Evolutionary conservation across 495 filamentous ascomycete species (phyloP), one percentile per base, ranked within the genome.

Genomic region (Penicillium subrubescens): DNA sequence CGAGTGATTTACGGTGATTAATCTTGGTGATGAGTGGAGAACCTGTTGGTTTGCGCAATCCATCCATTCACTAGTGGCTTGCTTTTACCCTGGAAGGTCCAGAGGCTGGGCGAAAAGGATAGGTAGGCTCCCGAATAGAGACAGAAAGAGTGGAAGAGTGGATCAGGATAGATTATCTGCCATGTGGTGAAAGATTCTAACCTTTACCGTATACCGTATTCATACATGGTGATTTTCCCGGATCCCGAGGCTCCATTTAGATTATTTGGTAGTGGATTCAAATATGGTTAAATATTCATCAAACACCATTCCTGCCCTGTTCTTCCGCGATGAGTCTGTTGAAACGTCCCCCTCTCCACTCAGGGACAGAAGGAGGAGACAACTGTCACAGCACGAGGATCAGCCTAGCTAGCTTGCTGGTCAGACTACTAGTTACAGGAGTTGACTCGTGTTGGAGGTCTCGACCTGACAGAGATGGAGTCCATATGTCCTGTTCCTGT

Each of bases 81-180:
- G 21, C 3, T 12, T 25, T 25, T 48, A 25, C 44, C 44, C 19
- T 48, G 44, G 44, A 8, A 21, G 6, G 6, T n/a, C 11, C 5
- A 5, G 17, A 25, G 11, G 44, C 44, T 14, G 44, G n/a, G 25
- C 44, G 19, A 48, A 48, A 48, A 25, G 44, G 44, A 48, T 8
- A 25, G 44, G 23, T 48, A 48, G 44, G 44, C 44, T 48, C 23
- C n/a, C 44, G 44, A 48, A 23, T 11, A 27, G 25, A 27, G 25
- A n/a, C n/a, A n/a, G n/a, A 46, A 11, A 48, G 44, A 48, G 44
- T 17, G 44, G 11, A n/a, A 7, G 10, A 52, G 48, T 52, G 48
- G 48, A 52, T 52, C 48, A 52, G 17, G 48, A 29, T 14, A 52
- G 48, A 52, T 31, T 52, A 31, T 52, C 48, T 29, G 25, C 48